These are phyloP conservation scores for Trifolium fragiferum DNA, from an alignment of 306 rosid species.

Conservation along the genomic window DNA sequence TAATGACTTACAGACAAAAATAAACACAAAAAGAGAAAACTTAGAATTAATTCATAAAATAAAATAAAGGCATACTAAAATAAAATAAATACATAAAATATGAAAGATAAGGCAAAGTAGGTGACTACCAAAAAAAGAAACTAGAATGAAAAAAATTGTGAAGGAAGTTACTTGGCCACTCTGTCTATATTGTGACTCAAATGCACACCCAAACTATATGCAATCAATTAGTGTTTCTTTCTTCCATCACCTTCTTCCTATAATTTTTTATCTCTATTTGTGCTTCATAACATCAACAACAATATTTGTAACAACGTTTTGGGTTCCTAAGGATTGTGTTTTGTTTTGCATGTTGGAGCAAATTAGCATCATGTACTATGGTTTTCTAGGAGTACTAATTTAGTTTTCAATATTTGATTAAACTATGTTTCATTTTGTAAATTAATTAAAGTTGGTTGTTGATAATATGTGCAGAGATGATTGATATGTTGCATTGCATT, in stretches of 20 bases:
- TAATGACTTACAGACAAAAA: neutral
- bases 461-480: constrained; percentile 41
- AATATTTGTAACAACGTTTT: constrained; percentile 1
- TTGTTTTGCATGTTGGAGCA: neutral
- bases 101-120: constrained; percentile 47
- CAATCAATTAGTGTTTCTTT: constrained; percentile 44
- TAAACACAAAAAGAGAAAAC: neutral
- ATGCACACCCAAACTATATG: constrained; percentile 40
- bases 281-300: constrained; percentile 10
- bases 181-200: constrained; percentile 51
- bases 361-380: neutral
- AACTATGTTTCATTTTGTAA: neutral
- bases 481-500: constrained; percentile 53
- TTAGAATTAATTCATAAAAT: neutral
- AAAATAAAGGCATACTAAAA: neutral
- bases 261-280: constrained; percentile 18
- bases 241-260: constrained; percentile 30
- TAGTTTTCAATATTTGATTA: neutral
- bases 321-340: neutral
- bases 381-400: constrained; percentile 9
- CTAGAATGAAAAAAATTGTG: constrained; percentile 50
- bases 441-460: neutral
- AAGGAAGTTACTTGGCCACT: constrained; percentile 48
- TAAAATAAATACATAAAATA: neutral
- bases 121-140: constrained; percentile 51